These are phyloP conservation scores for Neurospora discreta DNA, from an alignment of 495 filamentous ascomycete genomes.

Conservation along the genomic window DNA sequence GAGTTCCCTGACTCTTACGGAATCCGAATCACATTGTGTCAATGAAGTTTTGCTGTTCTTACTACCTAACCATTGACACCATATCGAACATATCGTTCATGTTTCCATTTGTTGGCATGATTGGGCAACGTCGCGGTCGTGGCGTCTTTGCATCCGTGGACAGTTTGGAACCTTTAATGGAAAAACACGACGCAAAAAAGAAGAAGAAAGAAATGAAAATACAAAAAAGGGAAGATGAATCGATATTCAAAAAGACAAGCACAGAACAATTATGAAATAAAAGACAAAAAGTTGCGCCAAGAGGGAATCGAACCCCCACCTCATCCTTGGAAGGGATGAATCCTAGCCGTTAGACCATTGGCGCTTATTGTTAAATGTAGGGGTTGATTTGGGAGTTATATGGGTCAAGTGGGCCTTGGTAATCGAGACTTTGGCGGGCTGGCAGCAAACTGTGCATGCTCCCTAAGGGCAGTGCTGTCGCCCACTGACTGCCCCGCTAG, in stretches of 20 bases:
- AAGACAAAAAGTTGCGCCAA: neutral
- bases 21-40: neutral
- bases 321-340: neutral
- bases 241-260: too few species aligned
- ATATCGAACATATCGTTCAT: too few species aligned
- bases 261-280: too few species aligned
- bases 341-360: neutral
- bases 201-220: too few species aligned
- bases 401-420: neutral
- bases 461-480: too few species aligned
- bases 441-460: neutral
- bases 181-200: too few species aligned
- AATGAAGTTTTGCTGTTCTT: neutral
- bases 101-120: too few species aligned
- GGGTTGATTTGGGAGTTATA: neutral
- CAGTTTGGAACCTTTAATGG: too few species aligned
- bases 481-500: neutral
- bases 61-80: too few species aligned
- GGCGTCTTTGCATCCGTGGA: too few species aligned
- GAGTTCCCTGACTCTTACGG: neutral
- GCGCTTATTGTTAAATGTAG: neutral
- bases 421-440: neutral
- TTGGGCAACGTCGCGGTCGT: too few species aligned
- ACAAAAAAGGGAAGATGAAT: neutral
- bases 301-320: neutral